Percentiles rank a stretch among this genome's conserved stretches.
Conservation (phyloP, 345 rosid genomes). For the Ceriops tagal region DNA sequence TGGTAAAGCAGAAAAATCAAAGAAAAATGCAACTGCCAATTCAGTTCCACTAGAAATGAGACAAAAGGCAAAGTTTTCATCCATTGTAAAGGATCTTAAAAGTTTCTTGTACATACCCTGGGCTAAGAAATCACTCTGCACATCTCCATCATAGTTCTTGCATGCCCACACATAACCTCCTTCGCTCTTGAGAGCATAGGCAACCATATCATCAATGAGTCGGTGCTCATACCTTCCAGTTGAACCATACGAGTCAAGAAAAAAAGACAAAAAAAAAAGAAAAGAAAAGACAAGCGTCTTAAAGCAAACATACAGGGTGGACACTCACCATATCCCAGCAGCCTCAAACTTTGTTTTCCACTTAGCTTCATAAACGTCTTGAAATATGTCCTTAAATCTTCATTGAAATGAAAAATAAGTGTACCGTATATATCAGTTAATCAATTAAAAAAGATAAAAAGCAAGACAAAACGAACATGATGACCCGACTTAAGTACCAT, state of each 20-base stretch:
- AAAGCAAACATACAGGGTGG: not conserved
- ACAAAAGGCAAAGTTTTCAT: not conserved
- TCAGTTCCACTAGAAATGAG: not conserved
- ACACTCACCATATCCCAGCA: constrained; percentile 51
- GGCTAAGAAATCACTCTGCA: constrained; percentile 96
- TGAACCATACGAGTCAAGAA: not conserved
- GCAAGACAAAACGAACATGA: not conserved
- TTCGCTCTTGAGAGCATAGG: constrained; percentile 92
- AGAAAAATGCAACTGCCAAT: not conserved
- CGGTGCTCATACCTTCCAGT: constrained; percentile 91
- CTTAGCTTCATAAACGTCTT: constrained; percentile 86
- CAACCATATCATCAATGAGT: constrained; percentile 99
- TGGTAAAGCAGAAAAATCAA: not conserved
- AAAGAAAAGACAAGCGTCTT: not conserved
- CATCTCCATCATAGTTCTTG: constrained; percentile 41
- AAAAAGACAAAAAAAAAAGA: not conserved
- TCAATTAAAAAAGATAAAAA: not conserved
- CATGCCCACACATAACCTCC: constrained; percentile 99
- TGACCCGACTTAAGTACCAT: not conserved
- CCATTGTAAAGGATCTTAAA: not conserved
- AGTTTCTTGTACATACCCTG: constrained; percentile 51
- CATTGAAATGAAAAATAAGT: not conserved
- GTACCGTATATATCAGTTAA: not conserved
- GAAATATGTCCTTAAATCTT: constrained; percentile 97
- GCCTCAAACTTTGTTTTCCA: constrained; percentile 96